A percentile compares a stretch with the other conserved stretches of the same genome.
Conservation (phyloP, 441 rosid genomes). For the Sinapis alba region DNA sequence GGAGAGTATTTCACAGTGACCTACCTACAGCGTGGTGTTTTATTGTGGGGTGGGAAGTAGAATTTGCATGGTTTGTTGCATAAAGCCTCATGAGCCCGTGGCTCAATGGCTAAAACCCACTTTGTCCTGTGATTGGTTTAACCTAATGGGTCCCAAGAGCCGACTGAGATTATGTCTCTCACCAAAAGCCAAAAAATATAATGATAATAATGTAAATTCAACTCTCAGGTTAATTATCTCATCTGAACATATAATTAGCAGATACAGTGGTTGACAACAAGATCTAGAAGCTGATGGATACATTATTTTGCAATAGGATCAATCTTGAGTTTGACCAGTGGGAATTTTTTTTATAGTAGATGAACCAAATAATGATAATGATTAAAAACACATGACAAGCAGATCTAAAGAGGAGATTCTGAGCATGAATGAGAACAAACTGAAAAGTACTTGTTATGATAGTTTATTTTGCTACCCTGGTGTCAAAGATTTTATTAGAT, state of each 20-base stretch:
- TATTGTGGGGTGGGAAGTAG: slow-evolving; percentile 12
- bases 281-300: slow-evolving; percentile 13
- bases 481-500: slow-evolving; percentile 45
- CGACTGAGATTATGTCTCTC: slow-evolving; percentile 19
- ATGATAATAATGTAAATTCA: slow-evolving; percentile 17
- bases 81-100: slow-evolving; percentile 52
- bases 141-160: slow-evolving; percentile 1
- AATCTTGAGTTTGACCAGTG: slow-evolving; percentile 26
- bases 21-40: slow-evolving; percentile 24
- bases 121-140: background rate
- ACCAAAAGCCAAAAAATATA: slow-evolving; percentile 18
- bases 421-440: slow-evolving; percentile 42
- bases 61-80: slow-evolving; percentile 36
- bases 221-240: slow-evolving; percentile 28
- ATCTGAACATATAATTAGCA: slow-evolving; percentile 30
- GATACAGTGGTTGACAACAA: slow-evolving; percentile 31
- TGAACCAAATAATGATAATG: slow-evolving; percentile 42
- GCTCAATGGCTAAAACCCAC: slow-evolving; percentile 68
- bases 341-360: background rate
- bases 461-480: slow-evolving; percentile 38
- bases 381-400: slow-evolving; percentile 40
- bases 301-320: slow-evolving; percentile 15
- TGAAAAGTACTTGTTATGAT: slow-evolving; percentile 31
- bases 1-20: slow-evolving; percentile 28
- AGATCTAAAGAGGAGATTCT: slow-evolving; percentile 55